These are phyloP conservation scores for Yamadazyma friedrichii DNA, from an alignment of 1,139 yeast genomes.

Conservation along the genomic window DNA sequence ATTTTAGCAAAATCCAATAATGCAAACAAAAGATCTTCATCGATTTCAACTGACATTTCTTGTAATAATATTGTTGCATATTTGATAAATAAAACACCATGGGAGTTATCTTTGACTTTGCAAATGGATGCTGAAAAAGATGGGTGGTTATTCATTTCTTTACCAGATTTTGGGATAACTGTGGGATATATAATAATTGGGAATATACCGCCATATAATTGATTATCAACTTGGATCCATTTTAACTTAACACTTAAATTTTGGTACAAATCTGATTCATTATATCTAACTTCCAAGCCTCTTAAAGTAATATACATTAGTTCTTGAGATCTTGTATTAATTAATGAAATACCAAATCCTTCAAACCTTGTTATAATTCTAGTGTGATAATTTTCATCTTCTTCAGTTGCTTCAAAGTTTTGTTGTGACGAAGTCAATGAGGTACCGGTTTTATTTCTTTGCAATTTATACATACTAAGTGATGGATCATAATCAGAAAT, in stretches of 20 bases:
- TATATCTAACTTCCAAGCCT: conserved; percentile 79
- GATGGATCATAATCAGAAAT: conserved; percentile 81
- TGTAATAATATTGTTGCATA: conserved; percentile 88
- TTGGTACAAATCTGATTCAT: conserved; percentile 82
- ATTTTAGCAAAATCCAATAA: conserved; percentile 72
- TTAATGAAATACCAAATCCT: conserved; percentile 86
- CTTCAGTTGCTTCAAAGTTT: conserved; percentile 64
- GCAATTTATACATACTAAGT: conserved; percentile 67
- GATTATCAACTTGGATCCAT: conserved; percentile 95
- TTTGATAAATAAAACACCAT: conserved; percentile 86
- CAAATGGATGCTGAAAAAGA: conserved; percentile 84
- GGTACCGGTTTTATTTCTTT: conserved; percentile 27
- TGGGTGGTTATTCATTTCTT: conserved; percentile 87
- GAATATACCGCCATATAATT: conserved; percentile 80
- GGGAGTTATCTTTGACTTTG: conserved; percentile 80
- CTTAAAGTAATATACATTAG: conserved; percentile 76
- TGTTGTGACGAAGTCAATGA: conserved; percentile 29
- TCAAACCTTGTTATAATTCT: conserved; percentile 67
- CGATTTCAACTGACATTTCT: conserved; percentile 88
- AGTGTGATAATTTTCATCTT: conserved; percentile 66
- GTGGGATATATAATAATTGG: conserved; percentile 93
- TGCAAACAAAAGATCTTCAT: conserved; percentile 89
- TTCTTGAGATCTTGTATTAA: conserved; percentile 71
- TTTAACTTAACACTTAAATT: conserved; percentile 77
- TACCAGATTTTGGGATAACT: conserved; percentile 79